Percentiles rank a stretch among this genome's conserved stretches.
These are phyloP conservation scores for Allium sativum DNA, from an alignment of 106 monocot species.

Conservation along the genomic window DNA sequence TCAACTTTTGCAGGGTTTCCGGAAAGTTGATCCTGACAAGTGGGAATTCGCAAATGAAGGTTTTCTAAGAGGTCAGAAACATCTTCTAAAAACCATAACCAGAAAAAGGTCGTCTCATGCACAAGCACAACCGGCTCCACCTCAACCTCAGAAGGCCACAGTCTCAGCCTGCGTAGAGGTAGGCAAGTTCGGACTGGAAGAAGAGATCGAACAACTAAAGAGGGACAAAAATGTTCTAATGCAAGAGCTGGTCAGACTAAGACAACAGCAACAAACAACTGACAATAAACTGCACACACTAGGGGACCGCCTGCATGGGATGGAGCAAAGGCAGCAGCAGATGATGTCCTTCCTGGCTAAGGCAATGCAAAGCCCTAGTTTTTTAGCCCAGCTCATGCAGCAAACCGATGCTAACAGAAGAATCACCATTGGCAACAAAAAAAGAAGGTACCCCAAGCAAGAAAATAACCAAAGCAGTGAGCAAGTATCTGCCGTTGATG, in stretches of 20 bases:
- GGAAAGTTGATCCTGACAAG: constrained; percentile 46
- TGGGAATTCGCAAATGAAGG: constrained; percentile 71
- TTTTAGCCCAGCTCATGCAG: constrained; percentile 26
- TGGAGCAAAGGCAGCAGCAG: constrained; percentile 53
- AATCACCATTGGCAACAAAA: constrained; percentile 21
- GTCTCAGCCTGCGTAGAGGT: constrained; percentile 43
- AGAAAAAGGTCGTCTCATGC: constrained; percentile 26
- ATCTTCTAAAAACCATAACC: constrained; percentile 38
- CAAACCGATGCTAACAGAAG: constrained; percentile 18
- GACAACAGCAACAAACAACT: constrained; percentile 44
- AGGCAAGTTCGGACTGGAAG: constrained; percentile 49
- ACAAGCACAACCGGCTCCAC: constrained; percentile 1
- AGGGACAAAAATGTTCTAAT: constrained; percentile 54
- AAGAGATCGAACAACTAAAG: constrained; percentile 53
- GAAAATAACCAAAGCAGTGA: background rate
- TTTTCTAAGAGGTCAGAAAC: constrained; percentile 43
- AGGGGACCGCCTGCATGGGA: constrained; percentile 27
- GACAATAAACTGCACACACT: constrained; percentile 25
- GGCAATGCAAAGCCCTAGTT: constrained; percentile 30
- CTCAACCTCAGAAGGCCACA: constrained; percentile 12
- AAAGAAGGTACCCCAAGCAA: constrained; percentile 41
- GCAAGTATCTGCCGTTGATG: constrained; percentile 8
- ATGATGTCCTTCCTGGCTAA: constrained; percentile 36
- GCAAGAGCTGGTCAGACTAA: constrained; percentile 54
- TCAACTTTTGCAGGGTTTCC: constrained; percentile 31